Conservation (phyloP, 768 basidiomycete genomes). For the Hydnomerulius pinastri region DNA sequence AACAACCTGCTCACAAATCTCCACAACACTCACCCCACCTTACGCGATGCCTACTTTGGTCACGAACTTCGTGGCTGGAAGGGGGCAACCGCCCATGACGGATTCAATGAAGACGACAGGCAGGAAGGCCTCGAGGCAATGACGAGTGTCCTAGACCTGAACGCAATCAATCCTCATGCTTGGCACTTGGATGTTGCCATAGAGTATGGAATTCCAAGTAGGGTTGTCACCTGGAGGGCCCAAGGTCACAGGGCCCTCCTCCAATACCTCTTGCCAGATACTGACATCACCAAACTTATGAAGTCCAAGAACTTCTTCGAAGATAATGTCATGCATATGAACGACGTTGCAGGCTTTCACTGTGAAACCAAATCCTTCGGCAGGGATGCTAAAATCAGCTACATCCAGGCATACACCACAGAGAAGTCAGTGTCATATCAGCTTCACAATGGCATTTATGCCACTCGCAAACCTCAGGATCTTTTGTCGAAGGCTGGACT, state of each 20-base stretch:
- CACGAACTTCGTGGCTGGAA: constrained; percentile 9
- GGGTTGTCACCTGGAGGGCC: not conserved
- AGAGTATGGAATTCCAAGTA: not conserved
- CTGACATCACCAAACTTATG: too few relatives aligned
- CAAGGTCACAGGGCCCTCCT: not conserved
- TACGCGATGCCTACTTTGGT: constrained; percentile 5
- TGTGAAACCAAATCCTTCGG: too few relatives aligned
- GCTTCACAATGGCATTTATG: constrained; percentile 6
- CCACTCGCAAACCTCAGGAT: not conserved
- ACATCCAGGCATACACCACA: constrained; percentile 10
- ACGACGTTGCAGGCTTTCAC: too few relatives aligned
- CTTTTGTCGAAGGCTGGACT: not conserved
- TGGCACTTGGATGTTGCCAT: not conserved
- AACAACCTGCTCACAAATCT: not conserved
- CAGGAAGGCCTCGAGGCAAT: not conserved
- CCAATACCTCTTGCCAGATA: not conserved
- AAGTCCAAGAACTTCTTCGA: too few relatives aligned
- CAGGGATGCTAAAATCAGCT: too few relatives aligned
- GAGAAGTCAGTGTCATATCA: constrained; percentile 11
- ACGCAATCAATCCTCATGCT: not conserved
- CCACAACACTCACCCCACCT: not conserved
- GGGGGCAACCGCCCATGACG: not conserved
- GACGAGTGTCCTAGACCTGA: not conserved
- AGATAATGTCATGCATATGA: too few relatives aligned
- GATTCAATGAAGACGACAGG: too few relatives aligned